Evolutionary conservation across 129 eudicot species (phyloP).

Genomic region (Helianthus tuberosus): DNA sequence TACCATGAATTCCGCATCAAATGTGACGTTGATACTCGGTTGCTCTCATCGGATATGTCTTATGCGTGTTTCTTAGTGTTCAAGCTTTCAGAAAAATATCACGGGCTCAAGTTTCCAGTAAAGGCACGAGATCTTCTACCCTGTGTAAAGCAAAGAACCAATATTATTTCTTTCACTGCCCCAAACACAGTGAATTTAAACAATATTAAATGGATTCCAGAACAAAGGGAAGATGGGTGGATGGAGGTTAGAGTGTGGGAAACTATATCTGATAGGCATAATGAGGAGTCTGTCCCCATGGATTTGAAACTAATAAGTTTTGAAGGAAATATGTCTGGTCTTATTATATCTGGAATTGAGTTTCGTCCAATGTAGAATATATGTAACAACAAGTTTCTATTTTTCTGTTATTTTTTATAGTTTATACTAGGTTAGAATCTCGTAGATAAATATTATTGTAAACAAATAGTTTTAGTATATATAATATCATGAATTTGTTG

Average conservation of each 20-base stretch:
- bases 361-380: slow-evolving; percentile 15
- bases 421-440: no score
- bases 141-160: slow-evolving; percentile 24
- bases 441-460: no score
- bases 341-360: slow-evolving; percentile 26
- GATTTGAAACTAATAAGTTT: slow-evolving; percentile 32
- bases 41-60: slow-evolving; percentile 19
- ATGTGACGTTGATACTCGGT: slow-evolving; percentile 21
- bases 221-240: slow-evolving; percentile 37
- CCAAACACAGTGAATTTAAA: slow-evolving; percentile 20
- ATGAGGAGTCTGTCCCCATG: slow-evolving; percentile 21
- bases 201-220: slow-evolving; percentile 34
- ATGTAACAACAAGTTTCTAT: no score
- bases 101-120: slow-evolving; percentile 26
- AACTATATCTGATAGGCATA: not conserved
- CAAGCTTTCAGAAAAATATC: slow-evolving; percentile 25
- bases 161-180: slow-evolving; percentile 19
- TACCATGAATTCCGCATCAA: slow-evolving; percentile 29
- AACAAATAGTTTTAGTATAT: no score
- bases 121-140: slow-evolving; percentile 38
- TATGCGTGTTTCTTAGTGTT: slow-evolving; percentile 39
- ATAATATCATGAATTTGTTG: no score
- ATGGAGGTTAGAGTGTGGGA: slow-evolving; percentile 37
- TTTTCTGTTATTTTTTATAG: no score
- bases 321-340: slow-evolving; percentile 35